Evolutionary conservation across 306 rosid species (phyloP).

Genomic region (Fragaria iinumae): DNA sequence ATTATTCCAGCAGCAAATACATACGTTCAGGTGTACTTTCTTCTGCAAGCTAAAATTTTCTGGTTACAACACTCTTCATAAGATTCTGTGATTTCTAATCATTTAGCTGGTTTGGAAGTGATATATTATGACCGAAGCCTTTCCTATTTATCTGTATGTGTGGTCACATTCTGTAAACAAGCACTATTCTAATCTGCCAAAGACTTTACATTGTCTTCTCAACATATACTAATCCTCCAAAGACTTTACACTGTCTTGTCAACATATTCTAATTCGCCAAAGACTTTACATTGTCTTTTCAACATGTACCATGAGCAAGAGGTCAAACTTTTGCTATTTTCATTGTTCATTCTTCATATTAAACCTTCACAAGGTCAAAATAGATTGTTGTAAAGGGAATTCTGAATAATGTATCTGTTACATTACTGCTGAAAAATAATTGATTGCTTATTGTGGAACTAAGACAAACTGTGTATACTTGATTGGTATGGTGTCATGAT

Average conservation of each 20-base stretch:
- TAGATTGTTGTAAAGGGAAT: background rate
- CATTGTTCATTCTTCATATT: too few species aligned
- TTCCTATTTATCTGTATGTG: background rate
- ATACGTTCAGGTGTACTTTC: constrained; percentile 66
- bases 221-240: background rate
- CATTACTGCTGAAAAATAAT: background rate
- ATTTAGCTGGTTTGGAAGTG: background rate
- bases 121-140: background rate
- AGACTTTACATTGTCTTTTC: constrained; percentile 8
- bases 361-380: background rate
- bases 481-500: background rate
- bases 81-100: background rate
- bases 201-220: constrained; percentile 10
- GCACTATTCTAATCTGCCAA: background rate
- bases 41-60: background rate
- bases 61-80: background rate
- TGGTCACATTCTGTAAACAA: background rate
- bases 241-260: too few species aligned
- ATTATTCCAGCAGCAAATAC: constrained; percentile 79
- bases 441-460: background rate
- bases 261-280: too few species aligned
- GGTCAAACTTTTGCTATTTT: background rate
- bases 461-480: background rate
- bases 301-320: background rate
- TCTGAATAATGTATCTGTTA: background rate